Evolutionary conservation across 192 early-diverging fungal genomes (phyloP), one percentile per base, ranked within the genome.

Genomic region (Podila verticillata): DNA sequence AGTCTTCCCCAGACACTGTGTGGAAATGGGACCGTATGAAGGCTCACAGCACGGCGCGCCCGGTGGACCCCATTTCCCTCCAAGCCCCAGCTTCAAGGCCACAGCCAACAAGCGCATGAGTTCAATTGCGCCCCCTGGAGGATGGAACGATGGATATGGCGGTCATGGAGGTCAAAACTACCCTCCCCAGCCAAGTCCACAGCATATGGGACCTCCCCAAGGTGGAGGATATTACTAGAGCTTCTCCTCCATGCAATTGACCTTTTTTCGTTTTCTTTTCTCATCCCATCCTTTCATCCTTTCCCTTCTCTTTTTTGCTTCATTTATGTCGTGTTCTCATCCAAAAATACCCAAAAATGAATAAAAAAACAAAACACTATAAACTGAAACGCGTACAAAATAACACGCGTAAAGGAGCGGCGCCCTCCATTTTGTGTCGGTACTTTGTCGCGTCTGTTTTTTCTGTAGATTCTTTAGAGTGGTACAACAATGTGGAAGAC

Each of bases 1-100:
- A 57, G 87, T 88, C 5, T 88, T 90, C 84, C 89, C 89, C 17
- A 72, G 82, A 51, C 84, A 87, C 54, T 88, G 87, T 63, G 71
- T 88, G 15, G 84, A 87, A 28, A 74, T 82, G 72, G 74, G 73
- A 0, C 61, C 71, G 7, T 72, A 80, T 28, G 70, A 65, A 26
- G 64, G 35, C 15, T 57, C 70, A 39, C 77, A 80, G 49, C 59
- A 80, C n/a, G 70, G 65, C 39, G 64, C 57, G 13, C 57, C 54
- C 15, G 74, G 63, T 7, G 74, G 69, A 36, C 68, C 64, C 34
- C 66, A 72, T 20, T 80, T 64, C 61, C 77, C 77, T 31, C 77
- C 69, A 10, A 72, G 70, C 51, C 34, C 64, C 13, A 61, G 70
- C 34, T 80, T 80, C 77, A 80, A 68, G 28, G 65, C 65, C 15